Percentiles rank a stretch among this genome's conserved stretches.
Conservation (phyloP, 108 stramenopile species). For the Conticribra guillardii region DNA sequence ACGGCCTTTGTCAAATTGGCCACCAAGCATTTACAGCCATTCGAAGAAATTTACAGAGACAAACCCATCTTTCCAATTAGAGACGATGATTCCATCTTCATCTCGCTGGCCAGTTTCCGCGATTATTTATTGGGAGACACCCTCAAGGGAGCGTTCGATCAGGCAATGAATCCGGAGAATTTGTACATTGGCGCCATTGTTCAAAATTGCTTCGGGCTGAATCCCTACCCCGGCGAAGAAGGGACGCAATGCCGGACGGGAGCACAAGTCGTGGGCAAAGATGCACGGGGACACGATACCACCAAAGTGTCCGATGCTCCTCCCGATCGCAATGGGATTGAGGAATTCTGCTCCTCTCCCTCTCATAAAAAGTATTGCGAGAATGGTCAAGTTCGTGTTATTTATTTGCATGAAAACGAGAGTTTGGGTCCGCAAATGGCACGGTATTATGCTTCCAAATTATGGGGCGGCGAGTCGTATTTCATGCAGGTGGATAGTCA, state of each 20-base stretch:
- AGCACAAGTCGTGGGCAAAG: constrained; percentile 72
- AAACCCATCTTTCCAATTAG: constrained; percentile 61
- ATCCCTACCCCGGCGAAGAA: constrained; percentile 40
- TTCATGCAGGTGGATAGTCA: constrained; percentile 95
- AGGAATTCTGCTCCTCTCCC: constrained; percentile 69
- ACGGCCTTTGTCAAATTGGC: constrained; percentile 53
- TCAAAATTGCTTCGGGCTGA: constrained; percentile 91
- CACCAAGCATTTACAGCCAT: constrained; percentile 41
- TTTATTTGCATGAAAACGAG: constrained; percentile 90
- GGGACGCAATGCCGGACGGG: constrained; percentile 78
- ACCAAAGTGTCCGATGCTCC: constrained; percentile 74
- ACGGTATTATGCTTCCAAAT: constrained; percentile 88
- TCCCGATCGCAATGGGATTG: constrained; percentile 79
- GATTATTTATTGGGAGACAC: constrained; percentile 87
- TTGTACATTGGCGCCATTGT: constrained; percentile 86
- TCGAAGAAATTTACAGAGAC: constrained; percentile 60
- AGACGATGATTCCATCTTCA: constrained; percentile 79
- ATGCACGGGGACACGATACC: constrained; percentile 47
- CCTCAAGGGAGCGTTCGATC: constrained; percentile 77
- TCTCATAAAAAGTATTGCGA: constrained; percentile 62
- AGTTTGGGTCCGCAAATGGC: constrained; percentile 92
- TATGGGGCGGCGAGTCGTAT: constrained; percentile 92
- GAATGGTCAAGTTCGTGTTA: constrained; percentile 74
- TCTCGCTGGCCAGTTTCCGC: constrained; percentile 88
- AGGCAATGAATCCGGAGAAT: constrained; percentile 83